These are phyloP conservation scores for Starmerella bombi DNA, from an alignment of 805 yeast species.

Conservation along the genomic window DNA sequence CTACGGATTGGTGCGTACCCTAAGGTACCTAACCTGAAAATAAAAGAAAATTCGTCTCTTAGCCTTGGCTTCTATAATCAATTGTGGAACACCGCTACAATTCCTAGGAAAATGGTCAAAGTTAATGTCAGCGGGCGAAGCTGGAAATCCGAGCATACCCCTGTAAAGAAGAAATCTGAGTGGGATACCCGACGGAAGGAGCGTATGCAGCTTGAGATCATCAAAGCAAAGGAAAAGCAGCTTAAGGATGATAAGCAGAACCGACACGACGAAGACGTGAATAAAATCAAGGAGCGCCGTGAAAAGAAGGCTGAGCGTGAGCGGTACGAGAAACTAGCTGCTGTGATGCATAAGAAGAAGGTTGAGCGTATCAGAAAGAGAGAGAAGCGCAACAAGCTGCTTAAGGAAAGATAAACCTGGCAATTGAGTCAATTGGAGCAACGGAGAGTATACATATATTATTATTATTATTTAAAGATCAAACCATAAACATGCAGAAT, in stretches of 20 bases:
- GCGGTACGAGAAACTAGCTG: slow-evolving; percentile 68
- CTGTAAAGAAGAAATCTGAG: slow-evolving; percentile 31
- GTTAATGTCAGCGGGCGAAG: slow-evolving; percentile 27
- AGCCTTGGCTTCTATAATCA: too few relatives aligned
- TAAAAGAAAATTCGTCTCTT: too few relatives aligned
- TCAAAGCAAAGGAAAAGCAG: slow-evolving; percentile 55
- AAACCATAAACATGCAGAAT: slow-evolving; percentile 15
- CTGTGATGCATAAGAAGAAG: slow-evolving; percentile 82
- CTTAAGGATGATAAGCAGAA: slow-evolving; percentile 67
- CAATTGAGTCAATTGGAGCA: background rate
- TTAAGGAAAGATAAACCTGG: slow-evolving; percentile 62
- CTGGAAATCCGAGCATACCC: slow-evolving; percentile 30
- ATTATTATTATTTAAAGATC: background rate
- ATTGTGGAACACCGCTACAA: too few relatives aligned
- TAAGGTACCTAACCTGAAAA: too few relatives aligned
- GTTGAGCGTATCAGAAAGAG: slow-evolving; percentile 79
- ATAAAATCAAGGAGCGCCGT: slow-evolving; percentile 47
- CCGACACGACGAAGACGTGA: slow-evolving; percentile 36
- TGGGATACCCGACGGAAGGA: slow-evolving; percentile 60
- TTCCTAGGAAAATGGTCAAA: slow-evolving; percentile 12
- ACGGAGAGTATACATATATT: background rate
- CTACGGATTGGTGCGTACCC: too few relatives aligned
- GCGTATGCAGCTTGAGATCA: slow-evolving; percentile 49
- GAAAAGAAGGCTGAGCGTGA: slow-evolving; percentile 79
- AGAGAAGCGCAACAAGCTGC: slow-evolving; percentile 88